A percentile compares a stretch with the other conserved stretches of the same genome.
phyloP scores from a whole-genome alignment of 805 yeast species.

The Maudiozyma pseudohumilis region DNA sequence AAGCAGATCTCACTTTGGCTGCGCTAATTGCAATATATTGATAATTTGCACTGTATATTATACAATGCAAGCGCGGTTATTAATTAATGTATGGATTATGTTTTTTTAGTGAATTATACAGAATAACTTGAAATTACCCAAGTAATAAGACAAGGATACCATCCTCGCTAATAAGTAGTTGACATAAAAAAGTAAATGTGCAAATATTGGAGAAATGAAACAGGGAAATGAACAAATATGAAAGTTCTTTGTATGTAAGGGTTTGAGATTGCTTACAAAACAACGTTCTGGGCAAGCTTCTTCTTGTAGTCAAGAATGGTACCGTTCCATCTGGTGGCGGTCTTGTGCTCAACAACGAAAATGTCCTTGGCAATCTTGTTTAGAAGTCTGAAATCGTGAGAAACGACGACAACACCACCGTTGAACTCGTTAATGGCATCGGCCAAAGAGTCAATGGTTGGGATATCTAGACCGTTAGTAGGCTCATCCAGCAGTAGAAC shows the following conservation, averaged over 20 bases:
- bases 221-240: background rate
- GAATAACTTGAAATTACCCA: no score
- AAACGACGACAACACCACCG: conserved; percentile 98
- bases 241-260: background rate
- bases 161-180: no score
- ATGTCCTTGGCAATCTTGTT: conserved; percentile 97
- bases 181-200: no score
- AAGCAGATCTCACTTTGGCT: no score
- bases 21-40: no score
- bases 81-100: no score
- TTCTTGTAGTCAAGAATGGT: conserved; percentile 84
- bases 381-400: conserved; percentile 96
- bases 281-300: conserved; percentile 86
- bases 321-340: conserved; percentile 96
- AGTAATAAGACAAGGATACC: no score
- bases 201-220: background rate
- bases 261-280: conserved; percentile 37
- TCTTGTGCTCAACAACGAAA: conserved; percentile 89
- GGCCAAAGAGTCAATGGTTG: conserved; percentile 95
- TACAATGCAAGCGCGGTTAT: no score
- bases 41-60: no score
- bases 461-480: conserved; percentile 97
- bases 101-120: no score
- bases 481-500: conserved; percentile 96
- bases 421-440: conserved; percentile 88